Base-by-base conservation (phyloP, 2,329 filamentous ascomycete species). In the Sordariomycetes sp. region DNA sequence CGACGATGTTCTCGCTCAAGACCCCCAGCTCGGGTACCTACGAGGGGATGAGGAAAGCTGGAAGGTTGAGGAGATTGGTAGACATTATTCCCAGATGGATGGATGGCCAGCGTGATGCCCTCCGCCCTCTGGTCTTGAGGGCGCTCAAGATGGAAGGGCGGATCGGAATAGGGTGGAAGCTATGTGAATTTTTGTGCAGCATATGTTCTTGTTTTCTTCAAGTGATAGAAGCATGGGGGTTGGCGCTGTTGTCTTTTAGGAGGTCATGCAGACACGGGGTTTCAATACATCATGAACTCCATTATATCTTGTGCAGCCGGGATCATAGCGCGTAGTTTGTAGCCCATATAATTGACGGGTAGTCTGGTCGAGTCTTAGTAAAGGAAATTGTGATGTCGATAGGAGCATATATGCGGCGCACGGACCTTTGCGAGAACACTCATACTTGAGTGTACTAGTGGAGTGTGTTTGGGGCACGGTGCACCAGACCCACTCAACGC, bases 11-110 rank as follows among this genome's bases (percentile, higher is more conserved):
- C 57, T 65, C 22, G 61, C 59, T 25, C 55, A 60, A 2, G 63
- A 65, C 39, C 59, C 64, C 28, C 63, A 65, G 51, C 60, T 65
- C 25, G n/a, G 20, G 6, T 69, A 68, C 53, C 62, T 72, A 32
- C 65, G 62, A 51, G 69, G 70, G 24, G 64, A 61, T 10, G 63
- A 68, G 35, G 62, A 62, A 12, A 69, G 69, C 55, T 72, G 70
- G 70, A 62, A 67, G 57, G 62, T 71, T 10, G 66, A 69, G 60
- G 63, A 68, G 22, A 57, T 72, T 10, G 7, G 45, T 50, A 67
- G 68, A 6, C 45, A 42, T 8, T 25, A 51, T 15, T 24, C 48
- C 25, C 55, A 52, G 24, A 12, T 39, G n/a, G 55, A 53, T 24
- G 36, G 15, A n/a, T 57, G 56, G 52, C 24, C 22, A 17, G 51